Conservation (phyloP, 2,329 filamentous ascomycete species). For the Aspergillus ustus region DNA sequence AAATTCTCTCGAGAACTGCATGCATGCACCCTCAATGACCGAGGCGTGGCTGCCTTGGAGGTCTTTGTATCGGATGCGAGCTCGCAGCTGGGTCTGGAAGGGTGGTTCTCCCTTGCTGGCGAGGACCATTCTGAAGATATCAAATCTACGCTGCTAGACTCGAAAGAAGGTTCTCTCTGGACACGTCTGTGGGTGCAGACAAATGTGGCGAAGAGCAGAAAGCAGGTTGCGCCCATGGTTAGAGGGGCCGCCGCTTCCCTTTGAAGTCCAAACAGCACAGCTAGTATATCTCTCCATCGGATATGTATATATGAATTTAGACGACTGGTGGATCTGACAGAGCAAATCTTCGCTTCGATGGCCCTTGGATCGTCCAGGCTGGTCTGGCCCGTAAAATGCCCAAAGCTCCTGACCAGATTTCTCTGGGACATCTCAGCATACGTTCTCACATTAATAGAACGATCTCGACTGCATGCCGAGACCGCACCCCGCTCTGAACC, state of each 20-base stretch:
- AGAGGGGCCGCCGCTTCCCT: constrained; percentile 49
- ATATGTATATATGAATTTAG: not conserved
- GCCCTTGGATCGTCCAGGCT: not conserved
- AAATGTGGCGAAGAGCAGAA: constrained; percentile 63
- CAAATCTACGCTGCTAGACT: constrained; percentile 17
- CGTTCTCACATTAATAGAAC: not conserved
- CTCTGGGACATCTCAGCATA: not conserved
- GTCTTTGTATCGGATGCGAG: constrained; percentile 50
- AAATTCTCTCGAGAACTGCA: constrained; percentile 59
- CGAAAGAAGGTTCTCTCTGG: constrained; percentile 37
- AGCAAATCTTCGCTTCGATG: not conserved
- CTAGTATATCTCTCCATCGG: not conserved
- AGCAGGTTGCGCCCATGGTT: constrained; percentile 65
- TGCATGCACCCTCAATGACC: constrained; percentile 49
- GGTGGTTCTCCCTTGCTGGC: constrained; percentile 36
- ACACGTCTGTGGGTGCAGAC: constrained; percentile 61
- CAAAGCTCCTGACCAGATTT: too few species aligned
- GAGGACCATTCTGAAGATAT: constrained; percentile 28
- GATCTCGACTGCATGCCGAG: not conserved
- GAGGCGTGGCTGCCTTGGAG: constrained; percentile 47
- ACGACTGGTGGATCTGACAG: not conserved
- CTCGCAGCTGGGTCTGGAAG: constrained; percentile 48
- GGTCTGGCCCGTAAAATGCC: not conserved
- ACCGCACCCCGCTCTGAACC: not conserved
- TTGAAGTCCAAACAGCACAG: constrained; percentile 8